Evolutionary conservation across 768 basidiomycete species (phyloP), one percentile per base, ranked within the genome.

Genomic region (Suillus spraguei): DNA sequence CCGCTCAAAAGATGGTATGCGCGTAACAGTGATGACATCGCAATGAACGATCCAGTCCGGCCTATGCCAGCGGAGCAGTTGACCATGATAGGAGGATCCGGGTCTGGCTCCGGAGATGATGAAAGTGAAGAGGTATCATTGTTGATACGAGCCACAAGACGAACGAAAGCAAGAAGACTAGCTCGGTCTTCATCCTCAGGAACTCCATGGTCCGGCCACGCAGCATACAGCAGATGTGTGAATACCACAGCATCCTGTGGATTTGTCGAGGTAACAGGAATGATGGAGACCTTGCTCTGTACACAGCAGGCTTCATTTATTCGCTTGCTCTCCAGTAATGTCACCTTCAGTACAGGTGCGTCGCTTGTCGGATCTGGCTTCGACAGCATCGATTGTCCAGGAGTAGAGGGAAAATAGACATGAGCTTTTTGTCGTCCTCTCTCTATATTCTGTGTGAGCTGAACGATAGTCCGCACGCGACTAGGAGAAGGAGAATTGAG

Each of bases 51-150:
- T 20, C 94, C 94, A 5, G 94, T 94, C 41, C 94, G 84, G 4
- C 94, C 94, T 63, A 95, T 82, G 5, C 94, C 94, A 1, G 95
- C 94, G 33, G 92, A 94, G 71, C 94, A 96, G 65, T 91, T 86
- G 36, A 92, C 83, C 68, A 95, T 84, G 65, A 91, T 83, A 0
- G 92, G 92, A n/a, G 90, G 89, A 65, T 90, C 87, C 16, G 83
- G 78, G 67, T 88, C 83, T 36, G 68, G 70, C 24, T 70, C 67
- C 11, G 65, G 59, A 11, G 75, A 66, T 32, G 69, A 67, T 14
- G 78, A 62, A 11, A 32, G 24, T 58, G 41, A 41, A 47, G 78
- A 76, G 28, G 70, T 67, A 65, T 84, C 81, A 64, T 81, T 83
- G 74, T 93, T 93, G 50, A 80, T 76, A 8, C 68, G 70, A 67